Base-by-base conservation (phyloP, 345 rosid genomes). In the Salix viminalis region DNA sequence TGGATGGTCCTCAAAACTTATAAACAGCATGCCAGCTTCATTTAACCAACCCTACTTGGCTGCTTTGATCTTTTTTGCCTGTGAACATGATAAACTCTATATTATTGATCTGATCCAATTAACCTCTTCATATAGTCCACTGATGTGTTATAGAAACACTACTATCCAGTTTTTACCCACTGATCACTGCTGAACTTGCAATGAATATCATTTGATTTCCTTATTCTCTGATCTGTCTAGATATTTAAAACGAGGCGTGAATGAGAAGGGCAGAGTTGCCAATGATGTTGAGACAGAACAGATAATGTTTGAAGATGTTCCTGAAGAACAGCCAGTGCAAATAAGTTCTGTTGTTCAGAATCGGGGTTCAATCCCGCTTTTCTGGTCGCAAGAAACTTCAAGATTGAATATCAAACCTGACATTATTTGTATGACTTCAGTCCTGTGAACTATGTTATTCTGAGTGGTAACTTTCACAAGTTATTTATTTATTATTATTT, bases 221-320 rank as follows among this genome's bases (percentile, higher is more conserved):
- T 15, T 75, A 16, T 67, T 79, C 69, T 76, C 50, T 81, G 75
- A 73, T 71, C 64, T 70, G 72, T 42, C 34, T 81, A 96, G 99
- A 74, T 96, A 90, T 77, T 80, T 92, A 79, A 93, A 91, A 80
- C 97, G 98, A 26, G 99, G 99, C 41, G 97, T 96, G 67, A 93
- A 96, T 79, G 93, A 90, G 80, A 93, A 89, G 85, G 99, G 99
- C 70, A 86, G 94, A 84, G 99, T 96, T 60, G 99, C 99, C 72
- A 96, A 96, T 81, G 99, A 96, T 86, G 99, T 96, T n/a, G 99
- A 96, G 90, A 93, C 98, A 0, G 99, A 96, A 70, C 99, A 96
- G 77, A 92, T 96, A 73, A 88, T 93, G 73, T 85, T 87, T 81
- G 97, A 93, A 85, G 96, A 93, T 75, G 89, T 83, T 85, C 89